These are phyloP conservation scores for Apiospora phragmitis DNA, from an alignment of 2,329 filamentous ascomycete genomes.

Conservation along the genomic window DNA sequence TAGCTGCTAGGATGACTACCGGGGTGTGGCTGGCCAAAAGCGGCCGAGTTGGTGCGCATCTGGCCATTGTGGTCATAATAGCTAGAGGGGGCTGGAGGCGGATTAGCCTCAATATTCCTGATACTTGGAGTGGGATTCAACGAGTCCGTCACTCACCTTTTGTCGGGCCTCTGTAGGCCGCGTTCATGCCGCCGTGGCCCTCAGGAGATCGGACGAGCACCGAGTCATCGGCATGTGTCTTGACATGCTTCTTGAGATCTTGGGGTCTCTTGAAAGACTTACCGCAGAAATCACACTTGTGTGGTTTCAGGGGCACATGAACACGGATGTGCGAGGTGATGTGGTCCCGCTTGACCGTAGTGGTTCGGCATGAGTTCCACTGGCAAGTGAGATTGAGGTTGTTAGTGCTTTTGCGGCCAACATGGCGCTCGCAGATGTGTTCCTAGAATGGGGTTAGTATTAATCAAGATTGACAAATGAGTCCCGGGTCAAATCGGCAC, in stretches of 20 bases:
- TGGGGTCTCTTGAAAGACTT: slow-evolving; percentile 99
- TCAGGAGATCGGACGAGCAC: slow-evolving; percentile 62
- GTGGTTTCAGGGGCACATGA: slow-evolving; percentile 97
- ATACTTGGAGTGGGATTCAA: slow-evolving; percentile 24
- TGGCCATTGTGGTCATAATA: slow-evolving; percentile 68
- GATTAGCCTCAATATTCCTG: slow-evolving; percentile 42
- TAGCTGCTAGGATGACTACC: slow-evolving; percentile 60
- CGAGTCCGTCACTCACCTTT: slow-evolving; percentile 48
- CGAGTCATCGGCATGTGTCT: slow-evolving; percentile 96
- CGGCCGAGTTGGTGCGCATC: slow-evolving; percentile 57
- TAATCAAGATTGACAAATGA: not conserved
- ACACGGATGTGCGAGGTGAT: slow-evolving; percentile 99
- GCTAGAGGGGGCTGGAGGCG: slow-evolving; percentile 49
- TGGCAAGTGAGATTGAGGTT: slow-evolving; percentile 97
- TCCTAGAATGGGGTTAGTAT: slow-evolving; percentile 57
- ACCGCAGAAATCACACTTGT: slow-evolving; percentile 98
- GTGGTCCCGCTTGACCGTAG: slow-evolving; percentile 97
- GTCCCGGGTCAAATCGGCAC: not conserved
- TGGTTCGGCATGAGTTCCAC: slow-evolving; percentile 95
- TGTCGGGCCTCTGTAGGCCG: slow-evolving; percentile 53
- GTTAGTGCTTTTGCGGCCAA: slow-evolving; percentile 98
- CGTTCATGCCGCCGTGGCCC: slow-evolving; percentile 48
- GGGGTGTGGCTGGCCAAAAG: slow-evolving; percentile 49
- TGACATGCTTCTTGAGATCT: slow-evolving; percentile 99
- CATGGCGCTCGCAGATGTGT: slow-evolving; percentile 96